These are phyloP conservation scores for Bisporella sp. DNA, from an alignment of 2,329 filamentous ascomycete species.

Conservation along the genomic window DNA sequence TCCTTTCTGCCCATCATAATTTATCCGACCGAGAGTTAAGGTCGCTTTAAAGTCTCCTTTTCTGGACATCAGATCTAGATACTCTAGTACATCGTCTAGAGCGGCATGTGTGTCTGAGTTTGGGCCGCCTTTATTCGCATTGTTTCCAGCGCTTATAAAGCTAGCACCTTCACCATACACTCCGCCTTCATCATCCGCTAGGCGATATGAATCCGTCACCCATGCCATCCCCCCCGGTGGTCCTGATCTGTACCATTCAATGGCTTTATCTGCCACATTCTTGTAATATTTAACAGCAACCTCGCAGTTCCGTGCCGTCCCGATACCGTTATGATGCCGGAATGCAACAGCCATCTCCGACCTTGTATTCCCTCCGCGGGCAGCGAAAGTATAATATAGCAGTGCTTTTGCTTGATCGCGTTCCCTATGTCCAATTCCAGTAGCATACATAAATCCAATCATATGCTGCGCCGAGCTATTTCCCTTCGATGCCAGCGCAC, in stretches of 20 bases:
- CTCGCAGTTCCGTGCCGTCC: slow-evolving; percentile 79
- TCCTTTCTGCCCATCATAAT: slow-evolving; percentile 61
- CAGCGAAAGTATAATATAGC: slow-evolving; percentile 91
- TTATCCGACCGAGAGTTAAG: slow-evolving; percentile 60
- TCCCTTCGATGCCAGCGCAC: slow-evolving; percentile 67
- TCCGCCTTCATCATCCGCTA: slow-evolving; percentile 85
- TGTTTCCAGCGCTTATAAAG: slow-evolving; percentile 75
- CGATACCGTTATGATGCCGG: slow-evolving; percentile 78
- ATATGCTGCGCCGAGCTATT: slow-evolving; percentile 94
- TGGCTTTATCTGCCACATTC: slow-evolving; percentile 85
- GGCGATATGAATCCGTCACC: slow-evolving; percentile 70
- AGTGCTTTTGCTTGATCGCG: slow-evolving; percentile 86
- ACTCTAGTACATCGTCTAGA: slow-evolving; percentile 91
- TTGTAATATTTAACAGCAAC: slow-evolving; percentile 84
- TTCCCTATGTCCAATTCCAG: slow-evolving; percentile 77
- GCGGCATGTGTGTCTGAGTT: slow-evolving; percentile 78
- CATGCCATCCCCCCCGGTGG: slow-evolving; percentile 81
- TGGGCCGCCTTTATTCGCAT: slow-evolving; percentile 66
- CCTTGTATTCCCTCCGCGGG: slow-evolving; percentile 70
- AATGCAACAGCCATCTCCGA: slow-evolving; percentile 94
- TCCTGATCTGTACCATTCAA: slow-evolving; percentile 79
- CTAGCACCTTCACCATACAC: slow-evolving; percentile 95
- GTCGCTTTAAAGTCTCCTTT: slow-evolving; percentile 68
- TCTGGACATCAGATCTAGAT: slow-evolving; percentile 65
- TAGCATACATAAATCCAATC: slow-evolving; percentile 93